phyloP scores from a whole-genome alignment of 2,329 filamentous ascomycete species.

The Aspergillus persii region DNA sequence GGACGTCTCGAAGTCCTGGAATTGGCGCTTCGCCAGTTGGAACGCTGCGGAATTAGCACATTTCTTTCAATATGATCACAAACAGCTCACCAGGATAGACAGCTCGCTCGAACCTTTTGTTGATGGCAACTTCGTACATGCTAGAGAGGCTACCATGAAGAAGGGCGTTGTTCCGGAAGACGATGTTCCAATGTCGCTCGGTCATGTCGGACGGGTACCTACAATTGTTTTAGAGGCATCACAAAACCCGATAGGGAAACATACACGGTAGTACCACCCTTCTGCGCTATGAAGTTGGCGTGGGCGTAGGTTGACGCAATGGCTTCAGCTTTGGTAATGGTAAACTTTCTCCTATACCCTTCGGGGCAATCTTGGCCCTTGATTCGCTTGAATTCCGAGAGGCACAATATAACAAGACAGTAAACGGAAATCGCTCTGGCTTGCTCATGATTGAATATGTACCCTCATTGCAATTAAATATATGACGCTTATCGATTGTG shows the following conservation, averaged over 20 bases:
- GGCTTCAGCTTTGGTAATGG: not conserved
- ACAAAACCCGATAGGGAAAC: not conserved
- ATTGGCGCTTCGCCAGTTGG: not conserved
- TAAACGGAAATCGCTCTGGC: too few species aligned
- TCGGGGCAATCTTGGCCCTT: too few species aligned
- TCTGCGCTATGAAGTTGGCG: not conserved
- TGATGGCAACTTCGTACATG: not conserved
- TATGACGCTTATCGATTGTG: too few species aligned
- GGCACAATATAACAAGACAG: too few species aligned
- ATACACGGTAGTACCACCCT: not conserved
- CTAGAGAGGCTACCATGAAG: not conserved
- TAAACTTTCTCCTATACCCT: not conserved
- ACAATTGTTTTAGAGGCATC: not conserved
- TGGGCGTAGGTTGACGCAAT: not conserved
- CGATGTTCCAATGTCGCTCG: constrained; percentile 1
- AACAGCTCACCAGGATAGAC: not conserved
- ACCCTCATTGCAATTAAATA: too few species aligned
- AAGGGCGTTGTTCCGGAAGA: constrained; percentile 1
- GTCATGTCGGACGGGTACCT: not conserved
- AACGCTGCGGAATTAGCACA: not conserved
- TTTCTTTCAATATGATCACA: too few species aligned
- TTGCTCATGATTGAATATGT: too few species aligned
- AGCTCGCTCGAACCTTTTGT: not conserved
- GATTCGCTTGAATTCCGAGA: too few species aligned
- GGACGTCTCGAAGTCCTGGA: constrained; percentile 2